These are phyloP conservation scores for Globisporangium polare DNA, from an alignment of 352 stramenopile species.

Conservation along the genomic window DNA sequence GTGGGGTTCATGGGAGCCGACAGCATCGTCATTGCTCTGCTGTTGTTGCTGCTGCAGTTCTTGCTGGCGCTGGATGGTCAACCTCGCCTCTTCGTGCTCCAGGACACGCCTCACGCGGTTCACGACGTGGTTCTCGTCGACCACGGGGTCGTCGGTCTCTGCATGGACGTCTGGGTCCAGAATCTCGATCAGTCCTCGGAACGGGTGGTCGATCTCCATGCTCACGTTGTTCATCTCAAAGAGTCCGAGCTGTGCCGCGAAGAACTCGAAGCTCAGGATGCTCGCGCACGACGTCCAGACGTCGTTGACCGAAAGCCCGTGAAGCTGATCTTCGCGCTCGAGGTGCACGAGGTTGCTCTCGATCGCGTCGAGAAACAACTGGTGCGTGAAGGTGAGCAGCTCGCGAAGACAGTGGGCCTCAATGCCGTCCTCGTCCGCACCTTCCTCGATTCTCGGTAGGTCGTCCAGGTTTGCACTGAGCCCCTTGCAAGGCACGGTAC, in stretches of 20 bases:
- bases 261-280: slow-evolving; percentile 81
- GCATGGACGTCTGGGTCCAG: slow-evolving; percentile 42
- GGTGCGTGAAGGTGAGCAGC: slow-evolving; percentile 56
- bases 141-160: slow-evolving; percentile 21
- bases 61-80: slow-evolving; percentile 12
- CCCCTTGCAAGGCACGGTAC: not conserved
- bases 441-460: not conserved
- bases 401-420: slow-evolving; percentile 52
- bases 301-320: slow-evolving; percentile 47
- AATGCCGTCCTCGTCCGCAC: not conserved
- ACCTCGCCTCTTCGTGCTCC: slow-evolving; percentile 32
- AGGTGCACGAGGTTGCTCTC: slow-evolving; percentile 68
- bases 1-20: not conserved
- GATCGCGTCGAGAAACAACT: slow-evolving; percentile 56
- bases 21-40: not conserved
- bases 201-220: slow-evolving; percentile 86
- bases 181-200: slow-evolving; percentile 64
- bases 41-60: slow-evolving; percentile 57
- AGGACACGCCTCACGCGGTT: slow-evolving; percentile 40
- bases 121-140: slow-evolving; percentile 28
- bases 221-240: slow-evolving; percentile 97
- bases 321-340: slow-evolving; percentile 57
- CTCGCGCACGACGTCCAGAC: slow-evolving; percentile 59
- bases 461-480: slow-evolving; percentile 1
- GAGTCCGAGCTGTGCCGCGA: slow-evolving; percentile 89